These are phyloP conservation scores for Mucor lusitanicus DNA, from an alignment of 371 early-diverging fungal genomes.

Conservation along the genomic window DNA sequence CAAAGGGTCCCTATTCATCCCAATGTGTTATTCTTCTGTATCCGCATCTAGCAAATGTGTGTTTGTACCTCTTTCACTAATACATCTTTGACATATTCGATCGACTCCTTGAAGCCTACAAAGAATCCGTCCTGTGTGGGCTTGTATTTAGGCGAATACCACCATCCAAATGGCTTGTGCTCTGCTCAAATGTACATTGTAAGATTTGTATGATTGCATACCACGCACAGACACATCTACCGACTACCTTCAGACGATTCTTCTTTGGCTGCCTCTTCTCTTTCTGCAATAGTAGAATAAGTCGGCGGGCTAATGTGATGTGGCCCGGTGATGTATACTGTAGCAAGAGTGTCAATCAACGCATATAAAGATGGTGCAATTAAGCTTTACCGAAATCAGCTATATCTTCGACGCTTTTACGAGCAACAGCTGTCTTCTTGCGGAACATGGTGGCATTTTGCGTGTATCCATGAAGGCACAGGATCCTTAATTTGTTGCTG, in stretches of 20 bases:
- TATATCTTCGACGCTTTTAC: slow-evolving; percentile 50
- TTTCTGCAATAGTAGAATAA: slow-evolving; percentile 31
- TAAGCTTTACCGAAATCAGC: slow-evolving; percentile 53
- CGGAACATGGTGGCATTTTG: slow-evolving; percentile 65
- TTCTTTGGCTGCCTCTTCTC: slow-evolving; percentile 32
- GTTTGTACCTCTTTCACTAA: slow-evolving; percentile 44
- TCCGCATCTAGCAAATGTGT: neutral
- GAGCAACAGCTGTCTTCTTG: slow-evolving; percentile 56
- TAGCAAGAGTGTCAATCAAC: neutral
- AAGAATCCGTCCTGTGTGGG: slow-evolving; percentile 38
- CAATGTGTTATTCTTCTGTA: neutral
- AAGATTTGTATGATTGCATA: neutral
- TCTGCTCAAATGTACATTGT: slow-evolving; percentile 18
- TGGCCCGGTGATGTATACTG: slow-evolving; percentile 62
- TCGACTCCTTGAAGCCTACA: slow-evolving; percentile 55
- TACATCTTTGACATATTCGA: slow-evolving; percentile 40
- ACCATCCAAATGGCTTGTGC: slow-evolving; percentile 56
- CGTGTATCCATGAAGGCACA: slow-evolving; percentile 73
- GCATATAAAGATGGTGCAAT: neutral
- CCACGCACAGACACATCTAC: neutral
- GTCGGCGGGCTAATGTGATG: slow-evolving; percentile 50
- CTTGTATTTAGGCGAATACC: slow-evolving; percentile 33
- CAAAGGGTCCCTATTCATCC: slow-evolving; percentile 55
- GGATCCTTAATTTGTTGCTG: slow-evolving; percentile 37
- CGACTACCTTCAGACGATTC: slow-evolving; percentile 35